phyloP scores from a whole-genome alignment of 176 grass and related monocot species.

The Phoenix dactylifera region DNA sequence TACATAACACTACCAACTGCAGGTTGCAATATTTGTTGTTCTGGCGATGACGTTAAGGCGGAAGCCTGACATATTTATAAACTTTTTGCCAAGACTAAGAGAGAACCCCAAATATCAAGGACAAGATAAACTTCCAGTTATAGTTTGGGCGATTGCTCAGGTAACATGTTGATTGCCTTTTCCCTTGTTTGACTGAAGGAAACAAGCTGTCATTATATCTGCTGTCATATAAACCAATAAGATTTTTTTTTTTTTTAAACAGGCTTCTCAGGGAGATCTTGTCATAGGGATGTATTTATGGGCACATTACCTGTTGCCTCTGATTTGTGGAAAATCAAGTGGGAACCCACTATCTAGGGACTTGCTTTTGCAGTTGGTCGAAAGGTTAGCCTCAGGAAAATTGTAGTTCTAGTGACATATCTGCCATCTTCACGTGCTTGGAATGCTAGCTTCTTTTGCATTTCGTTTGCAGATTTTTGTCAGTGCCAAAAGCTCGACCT shows the following conservation, averaged over 20 bases:
- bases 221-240: too few relatives aligned
- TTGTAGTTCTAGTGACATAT: too few relatives aligned
- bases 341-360: slow-evolving; percentile 80
- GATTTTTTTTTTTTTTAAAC: too few relatives aligned
- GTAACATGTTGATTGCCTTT: slow-evolving; percentile 14
- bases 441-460: neutral
- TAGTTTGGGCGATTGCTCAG: slow-evolving; percentile 84
- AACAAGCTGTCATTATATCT: too few relatives aligned
- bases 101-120: slow-evolving; percentile 73
- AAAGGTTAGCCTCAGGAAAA: slow-evolving; percentile 45
- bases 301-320: slow-evolving; percentile 75
- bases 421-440: too few relatives aligned
- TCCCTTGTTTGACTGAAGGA: neutral
- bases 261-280: slow-evolving; percentile 78
- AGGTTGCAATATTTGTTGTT: slow-evolving; percentile 94
- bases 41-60: slow-evolving; percentile 81
- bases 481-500: slow-evolving; percentile 56
- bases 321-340: slow-evolving; percentile 58
- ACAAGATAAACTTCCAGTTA: slow-evolving; percentile 73
- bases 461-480: slow-evolving; percentile 47
- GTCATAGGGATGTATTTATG: slow-evolving; percentile 74
- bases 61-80: slow-evolving; percentile 61
- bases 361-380: slow-evolving; percentile 78
- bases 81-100: slow-evolving; percentile 47
- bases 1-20: slow-evolving; percentile 4